A percentile compares a stretch with the other conserved stretches of the same genome.
Evolutionary conservation across 306 rosid genomes (phyloP).

Genomic region (Prunus mira): DNA sequence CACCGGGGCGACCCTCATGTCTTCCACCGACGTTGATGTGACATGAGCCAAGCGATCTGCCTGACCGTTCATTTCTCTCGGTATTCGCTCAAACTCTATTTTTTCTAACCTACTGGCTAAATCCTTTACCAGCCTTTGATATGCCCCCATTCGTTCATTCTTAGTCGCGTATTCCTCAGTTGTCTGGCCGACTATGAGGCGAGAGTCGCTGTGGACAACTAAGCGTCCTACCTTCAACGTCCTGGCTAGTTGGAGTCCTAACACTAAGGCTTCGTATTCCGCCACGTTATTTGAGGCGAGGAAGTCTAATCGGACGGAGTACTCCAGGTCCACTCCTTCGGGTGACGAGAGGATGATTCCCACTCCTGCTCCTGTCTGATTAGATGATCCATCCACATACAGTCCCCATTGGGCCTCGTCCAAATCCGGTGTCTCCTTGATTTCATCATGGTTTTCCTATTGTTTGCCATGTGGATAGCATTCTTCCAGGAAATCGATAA

Average conservation of each 20-base stretch:
- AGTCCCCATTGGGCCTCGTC: neutral
- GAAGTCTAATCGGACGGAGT: no score
- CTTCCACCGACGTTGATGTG: accelerated
- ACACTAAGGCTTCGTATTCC: no score
- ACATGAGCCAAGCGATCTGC: accelerated
- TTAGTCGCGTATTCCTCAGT: neutral
- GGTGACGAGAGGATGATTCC: accelerated
- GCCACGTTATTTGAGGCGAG: no score
- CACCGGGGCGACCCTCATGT: accelerated
- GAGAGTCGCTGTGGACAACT: neutral
- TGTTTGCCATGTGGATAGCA: neutral
- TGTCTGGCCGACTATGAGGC: neutral
- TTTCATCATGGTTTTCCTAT: no score
- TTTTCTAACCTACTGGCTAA: accelerated
- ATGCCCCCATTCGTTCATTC: neutral
- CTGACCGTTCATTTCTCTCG: accelerated
- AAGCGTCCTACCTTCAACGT: no score
- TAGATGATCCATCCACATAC: neutral
- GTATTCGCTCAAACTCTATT: neutral
- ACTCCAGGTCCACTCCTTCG: accelerated
- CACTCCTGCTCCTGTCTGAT: accelerated
- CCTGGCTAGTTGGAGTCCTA: no score
- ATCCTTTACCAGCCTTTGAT: neutral
- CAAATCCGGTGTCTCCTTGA: no score
- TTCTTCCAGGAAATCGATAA: neutral